phyloP scores from a whole-genome alignment of 163 green algal genomes.

The Scenedesmus sp. region DNA sequence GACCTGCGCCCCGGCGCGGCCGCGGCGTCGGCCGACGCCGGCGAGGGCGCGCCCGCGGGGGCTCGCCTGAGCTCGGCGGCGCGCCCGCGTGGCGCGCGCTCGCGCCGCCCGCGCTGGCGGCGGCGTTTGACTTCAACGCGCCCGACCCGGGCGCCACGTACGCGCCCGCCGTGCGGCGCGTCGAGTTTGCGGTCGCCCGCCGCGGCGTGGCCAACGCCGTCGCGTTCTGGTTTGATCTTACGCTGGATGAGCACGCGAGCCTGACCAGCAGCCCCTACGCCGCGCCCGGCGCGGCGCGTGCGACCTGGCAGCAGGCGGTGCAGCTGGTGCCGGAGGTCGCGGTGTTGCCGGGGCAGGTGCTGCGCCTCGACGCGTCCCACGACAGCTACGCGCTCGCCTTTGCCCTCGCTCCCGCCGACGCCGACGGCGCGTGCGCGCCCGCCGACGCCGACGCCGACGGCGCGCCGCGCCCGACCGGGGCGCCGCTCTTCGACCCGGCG shows the following conservation, averaged over 20 bases:
- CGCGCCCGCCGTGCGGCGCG: constrained; percentile 25
- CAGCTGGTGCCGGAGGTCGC: constrained; percentile 69
- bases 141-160: constrained; percentile 60
- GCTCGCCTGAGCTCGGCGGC: neutral
- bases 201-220: constrained; percentile 75
- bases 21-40: neutral
- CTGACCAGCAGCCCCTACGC: constrained; percentile 72
- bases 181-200: constrained; percentile 50
- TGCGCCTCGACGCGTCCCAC: constrained; percentile 64
- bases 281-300: constrained; percentile 32
- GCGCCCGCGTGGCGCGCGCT: neutral
- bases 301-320: constrained; percentile 63
- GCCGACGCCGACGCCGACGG: too few relatives aligned
- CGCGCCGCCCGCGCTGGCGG: constrained; percentile 47
- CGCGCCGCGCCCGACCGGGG: neutral
- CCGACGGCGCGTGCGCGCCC: too few relatives aligned
- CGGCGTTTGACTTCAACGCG: constrained; percentile 80
- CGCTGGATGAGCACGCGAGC: constrained; percentile 61
- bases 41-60: too few relatives aligned
- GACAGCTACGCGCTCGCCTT: constrained; percentile 83
- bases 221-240: constrained; percentile 86
- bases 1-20: constrained; percentile 50
- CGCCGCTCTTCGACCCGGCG: neutral
- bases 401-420: neutral
- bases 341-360: constrained; percentile 47